Evolutionary conservation across 108 stramenopile species (phyloP).

Genomic region (Fragilariopsis cylindrus): DNA sequence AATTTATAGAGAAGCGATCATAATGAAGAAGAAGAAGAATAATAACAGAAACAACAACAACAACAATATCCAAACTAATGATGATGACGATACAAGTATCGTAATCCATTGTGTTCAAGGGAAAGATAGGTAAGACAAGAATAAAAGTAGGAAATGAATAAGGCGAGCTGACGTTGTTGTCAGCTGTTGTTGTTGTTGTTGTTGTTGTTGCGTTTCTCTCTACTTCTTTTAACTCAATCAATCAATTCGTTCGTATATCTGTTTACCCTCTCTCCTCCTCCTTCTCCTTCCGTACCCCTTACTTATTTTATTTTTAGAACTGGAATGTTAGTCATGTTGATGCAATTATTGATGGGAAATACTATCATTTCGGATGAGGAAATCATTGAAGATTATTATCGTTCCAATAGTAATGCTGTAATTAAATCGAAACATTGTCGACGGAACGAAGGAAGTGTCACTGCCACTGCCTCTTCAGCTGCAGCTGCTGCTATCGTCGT

Average conservation of each 20-base stretch:
- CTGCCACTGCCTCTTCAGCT: constrained; percentile 4
- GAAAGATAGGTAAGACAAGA: constrained; percentile 40
- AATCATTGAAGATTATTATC: constrained; percentile 45
- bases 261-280: no score
- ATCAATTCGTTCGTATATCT: no score
- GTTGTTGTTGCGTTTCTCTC: no score
- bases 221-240: no score
- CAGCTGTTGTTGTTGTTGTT: no score
- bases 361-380: constrained; percentile 18
- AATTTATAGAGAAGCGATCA: constrained; percentile 29
- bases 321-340: constrained; percentile 46
- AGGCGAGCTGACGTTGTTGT: no score
- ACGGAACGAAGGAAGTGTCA: no score
- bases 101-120: constrained; percentile 60
- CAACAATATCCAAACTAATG: background rate
- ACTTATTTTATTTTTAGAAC: constrained; percentile 22
- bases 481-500: constrained; percentile 6
- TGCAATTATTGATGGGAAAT: constrained; percentile 38
- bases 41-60: no score
- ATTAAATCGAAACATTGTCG: background rate
- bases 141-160: no score
- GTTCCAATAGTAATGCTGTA: constrained; percentile 1
- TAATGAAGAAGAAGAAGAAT: background rate
- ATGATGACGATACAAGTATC: background rate
- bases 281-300: no score